These are phyloP conservation scores for Aethionema arabicum DNA, from an alignment of 345 rosid genomes.

Conservation along the genomic window DNA sequence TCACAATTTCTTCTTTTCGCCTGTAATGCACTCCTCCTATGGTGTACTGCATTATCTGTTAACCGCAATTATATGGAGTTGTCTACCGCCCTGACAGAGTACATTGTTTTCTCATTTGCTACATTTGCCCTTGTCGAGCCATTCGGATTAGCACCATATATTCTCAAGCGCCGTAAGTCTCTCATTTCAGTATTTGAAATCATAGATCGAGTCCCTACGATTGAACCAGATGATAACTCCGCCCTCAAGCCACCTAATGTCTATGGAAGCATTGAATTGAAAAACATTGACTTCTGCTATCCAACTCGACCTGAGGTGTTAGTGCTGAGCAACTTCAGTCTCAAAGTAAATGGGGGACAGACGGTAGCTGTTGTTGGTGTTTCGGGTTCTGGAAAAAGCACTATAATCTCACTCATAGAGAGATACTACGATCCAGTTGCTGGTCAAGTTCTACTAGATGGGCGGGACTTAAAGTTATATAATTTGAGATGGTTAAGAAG, in stretches of 20 bases:
- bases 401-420: slow-evolving; percentile 90
- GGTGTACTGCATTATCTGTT: slow-evolving; percentile 80
- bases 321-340: slow-evolving; percentile 95
- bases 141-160: slow-evolving; percentile 98
- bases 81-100: slow-evolving; percentile 88
- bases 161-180: slow-evolving; percentile 86
- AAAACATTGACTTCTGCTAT: slow-evolving; percentile 93
- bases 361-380: slow-evolving; percentile 99
- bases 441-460: slow-evolving; percentile 92
- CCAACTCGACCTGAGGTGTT: slow-evolving; percentile 88
- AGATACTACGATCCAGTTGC: slow-evolving; percentile 98
- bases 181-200: slow-evolving; percentile 95
- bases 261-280: slow-evolving; percentile 95
- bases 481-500: slow-evolving; percentile 94
- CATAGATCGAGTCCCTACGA: slow-evolving; percentile 88
- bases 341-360: slow-evolving; percentile 93
- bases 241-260: slow-evolving; percentile 94
- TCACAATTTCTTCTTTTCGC: slow-evolving; percentile 99
- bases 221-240: slow-evolving; percentile 90
- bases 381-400: slow-evolving; percentile 99
- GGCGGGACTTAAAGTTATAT: slow-evolving; percentile 84
- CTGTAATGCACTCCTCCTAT: slow-evolving; percentile 96
- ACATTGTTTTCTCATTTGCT: slow-evolving; percentile 97
- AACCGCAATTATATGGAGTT: slow-evolving; percentile 45
- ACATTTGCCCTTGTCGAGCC: slow-evolving; percentile 99